Evolutionary conservation across 208 protist species (phyloP).

Genomic region (Naegleria gruberi): DNA sequence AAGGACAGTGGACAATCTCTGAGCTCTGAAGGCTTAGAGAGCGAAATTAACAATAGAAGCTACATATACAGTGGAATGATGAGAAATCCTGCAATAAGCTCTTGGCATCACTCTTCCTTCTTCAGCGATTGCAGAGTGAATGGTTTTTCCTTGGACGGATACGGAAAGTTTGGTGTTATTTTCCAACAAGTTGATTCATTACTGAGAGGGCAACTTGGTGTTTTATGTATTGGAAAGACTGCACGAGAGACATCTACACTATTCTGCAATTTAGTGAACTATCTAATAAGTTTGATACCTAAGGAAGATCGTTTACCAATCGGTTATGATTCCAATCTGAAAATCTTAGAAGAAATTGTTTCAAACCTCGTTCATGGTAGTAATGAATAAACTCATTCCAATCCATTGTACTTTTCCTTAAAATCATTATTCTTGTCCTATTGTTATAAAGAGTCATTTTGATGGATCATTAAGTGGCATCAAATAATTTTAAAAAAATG

Average conservation of each 20-base stretch:
- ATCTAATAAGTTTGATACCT: not conserved
- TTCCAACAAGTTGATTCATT: conserved; percentile 73
- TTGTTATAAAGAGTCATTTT: no score
- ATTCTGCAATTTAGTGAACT: not conserved
- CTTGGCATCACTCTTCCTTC: conserved; percentile 63
- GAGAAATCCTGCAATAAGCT: conserved; percentile 68
- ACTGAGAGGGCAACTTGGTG: conserved; percentile 65
- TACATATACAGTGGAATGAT: conserved; percentile 77
- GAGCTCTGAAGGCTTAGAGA: not conserved
- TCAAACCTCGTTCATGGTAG: no score
- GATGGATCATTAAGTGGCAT: no score
- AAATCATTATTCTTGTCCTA: no score
- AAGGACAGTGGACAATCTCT: not conserved
- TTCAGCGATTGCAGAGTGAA: conserved; percentile 63
- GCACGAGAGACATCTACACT: not conserved
- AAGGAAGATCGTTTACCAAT: not conserved
- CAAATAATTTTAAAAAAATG: no score
- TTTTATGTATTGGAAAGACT: conserved; percentile 48
- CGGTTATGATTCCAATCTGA: not conserved
- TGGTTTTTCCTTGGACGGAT: conserved; percentile 58
- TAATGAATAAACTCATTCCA: no score
- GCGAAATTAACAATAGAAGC: not conserved
- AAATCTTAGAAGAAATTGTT: not conserved
- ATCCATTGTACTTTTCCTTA: no score
- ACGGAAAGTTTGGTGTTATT: conserved; percentile 50